These are phyloP conservation scores for Naganishia sp. DNA, from an alignment of 1,284 basidiomycete genomes.

Conservation along the genomic window DNA sequence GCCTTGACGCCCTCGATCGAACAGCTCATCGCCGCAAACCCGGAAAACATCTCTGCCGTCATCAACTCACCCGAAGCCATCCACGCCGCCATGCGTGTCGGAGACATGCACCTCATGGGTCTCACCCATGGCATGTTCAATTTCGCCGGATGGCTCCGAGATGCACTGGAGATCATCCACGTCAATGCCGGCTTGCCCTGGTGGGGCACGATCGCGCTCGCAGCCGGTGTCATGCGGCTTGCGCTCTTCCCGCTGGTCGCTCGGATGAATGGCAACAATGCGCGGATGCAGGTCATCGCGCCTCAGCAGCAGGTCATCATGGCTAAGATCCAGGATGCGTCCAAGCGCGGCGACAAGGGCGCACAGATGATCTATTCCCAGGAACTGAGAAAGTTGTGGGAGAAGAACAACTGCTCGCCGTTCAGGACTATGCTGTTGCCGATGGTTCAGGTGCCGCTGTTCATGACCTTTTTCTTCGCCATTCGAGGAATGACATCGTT, in stretches of 20 bases:
- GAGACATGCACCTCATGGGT: conserved; percentile 76
- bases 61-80: conserved; percentile 51
- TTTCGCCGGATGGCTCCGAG: conserved; percentile 66
- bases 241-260: conserved; percentile 71
- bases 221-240: conserved; percentile 69
- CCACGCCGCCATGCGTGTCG: conserved; percentile 62
- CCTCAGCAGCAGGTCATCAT: conserved; percentile 63
- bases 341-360: conserved; percentile 59
- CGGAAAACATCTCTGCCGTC: conserved; percentile 45
- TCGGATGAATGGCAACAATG: conserved; percentile 65
- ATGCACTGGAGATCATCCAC: conserved; percentile 70
- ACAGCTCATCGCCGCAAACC: conserved; percentile 47
- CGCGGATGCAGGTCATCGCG: conserved; percentile 68
- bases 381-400: conserved; percentile 66
- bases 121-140: conserved; percentile 61
- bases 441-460: conserved; percentile 74
- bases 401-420: conserved; percentile 70
- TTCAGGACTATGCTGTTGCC: conserved; percentile 63
- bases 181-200: conserved; percentile 75
- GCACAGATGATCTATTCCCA: conserved; percentile 61
- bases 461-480: conserved; percentile 83
- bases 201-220: conserved; percentile 78
- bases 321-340: conserved; percentile 58
- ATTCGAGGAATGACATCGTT: conserved; percentile 70
- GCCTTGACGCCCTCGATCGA: conserved; percentile 44